These are phyloP conservation scores for Talaromyces sp. DNA, from an alignment of 2,329 filamentous ascomycete genomes.

Conservation along the genomic window DNA sequence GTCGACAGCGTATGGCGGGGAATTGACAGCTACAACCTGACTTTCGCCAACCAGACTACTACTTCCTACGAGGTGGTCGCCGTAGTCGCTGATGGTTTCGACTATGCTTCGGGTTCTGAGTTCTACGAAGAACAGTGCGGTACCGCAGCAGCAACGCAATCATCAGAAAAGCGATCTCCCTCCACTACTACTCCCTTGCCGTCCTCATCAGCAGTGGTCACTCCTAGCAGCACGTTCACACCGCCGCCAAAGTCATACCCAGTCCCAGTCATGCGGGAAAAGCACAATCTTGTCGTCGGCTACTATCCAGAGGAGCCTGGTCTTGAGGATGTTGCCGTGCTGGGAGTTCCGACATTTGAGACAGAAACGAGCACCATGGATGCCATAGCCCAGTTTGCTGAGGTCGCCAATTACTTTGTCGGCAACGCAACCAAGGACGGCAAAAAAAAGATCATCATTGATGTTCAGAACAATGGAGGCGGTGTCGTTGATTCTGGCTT, in stretches of 20 bases:
- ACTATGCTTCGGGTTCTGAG: neutral
- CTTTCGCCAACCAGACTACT: conserved; percentile 1
- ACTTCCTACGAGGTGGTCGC: neutral
- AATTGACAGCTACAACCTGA: conserved; percentile 1
- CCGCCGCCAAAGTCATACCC: conserved; percentile 8
- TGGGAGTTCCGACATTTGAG: conserved; percentile 29
- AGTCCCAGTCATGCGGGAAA: conserved; percentile 11
- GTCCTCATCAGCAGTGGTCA: neutral
- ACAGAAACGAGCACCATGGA: conserved; percentile 3
- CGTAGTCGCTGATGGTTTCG: neutral
- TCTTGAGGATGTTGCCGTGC: conserved; percentile 41
- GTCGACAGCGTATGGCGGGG: conserved; percentile 2
- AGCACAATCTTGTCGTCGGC: conserved; percentile 32
- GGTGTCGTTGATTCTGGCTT: conserved; percentile 46
- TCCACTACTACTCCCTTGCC: neutral
- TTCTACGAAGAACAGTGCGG: neutral
- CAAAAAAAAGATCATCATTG: conserved; percentile 60
- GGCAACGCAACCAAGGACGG: conserved; percentile 28
- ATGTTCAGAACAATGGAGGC: conserved; percentile 57
- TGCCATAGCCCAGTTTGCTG: conserved; percentile 12
- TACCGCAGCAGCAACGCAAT: neutral
- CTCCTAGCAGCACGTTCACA: neutral
- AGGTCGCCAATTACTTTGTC: conserved; percentile 19
- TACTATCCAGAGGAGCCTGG: conserved; percentile 40
- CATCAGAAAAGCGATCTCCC: neutral